Percentiles rank a stretch among this genome's conserved stretches.
These are phyloP conservation scores for Amanita muscaria DNA, from an alignment of 768 basidiomycete species.

Conservation along the genomic window DNA sequence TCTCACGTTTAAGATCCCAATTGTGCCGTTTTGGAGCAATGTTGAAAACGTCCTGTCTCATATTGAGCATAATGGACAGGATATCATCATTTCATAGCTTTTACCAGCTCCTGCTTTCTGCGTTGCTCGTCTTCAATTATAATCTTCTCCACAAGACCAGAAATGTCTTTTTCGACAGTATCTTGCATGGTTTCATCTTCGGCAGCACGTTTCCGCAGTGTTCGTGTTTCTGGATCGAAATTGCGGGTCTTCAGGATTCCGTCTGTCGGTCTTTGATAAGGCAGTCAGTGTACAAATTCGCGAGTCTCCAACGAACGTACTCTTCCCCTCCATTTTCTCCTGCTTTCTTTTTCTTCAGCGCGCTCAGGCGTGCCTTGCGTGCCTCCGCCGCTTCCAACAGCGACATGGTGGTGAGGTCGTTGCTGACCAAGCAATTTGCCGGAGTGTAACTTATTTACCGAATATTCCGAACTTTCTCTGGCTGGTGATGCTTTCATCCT, in stretches of 20 bases:
- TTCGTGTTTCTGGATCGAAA: constrained; percentile 85
- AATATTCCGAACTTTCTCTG: neutral
- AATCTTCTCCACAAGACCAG: constrained; percentile 78
- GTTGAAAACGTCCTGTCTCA: constrained; percentile 78
- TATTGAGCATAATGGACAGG: constrained; percentile 1
- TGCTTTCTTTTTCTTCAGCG: constrained; percentile 65
- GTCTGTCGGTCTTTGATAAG: neutral
- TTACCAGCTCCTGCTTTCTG: constrained; percentile 79
- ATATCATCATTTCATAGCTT: constrained; percentile 16
- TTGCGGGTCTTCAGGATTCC: constrained; percentile 60
- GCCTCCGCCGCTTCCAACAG: constrained; percentile 73
- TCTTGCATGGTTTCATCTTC: constrained; percentile 58
- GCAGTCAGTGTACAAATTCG: neutral
- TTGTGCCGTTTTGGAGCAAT: constrained; percentile 96
- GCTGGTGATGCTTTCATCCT: constrained; percentile 20
- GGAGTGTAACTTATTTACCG: neutral
- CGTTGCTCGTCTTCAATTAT: constrained; percentile 81
- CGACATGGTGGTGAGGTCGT: constrained; percentile 28
- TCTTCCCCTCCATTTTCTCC: constrained; percentile 38
- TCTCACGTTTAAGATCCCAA: constrained; percentile 92
- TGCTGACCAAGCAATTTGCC: constrained; percentile 24
- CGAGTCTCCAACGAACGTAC: constrained; percentile 25
- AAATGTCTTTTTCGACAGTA: constrained; percentile 81
- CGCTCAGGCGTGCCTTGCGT: constrained; percentile 72
- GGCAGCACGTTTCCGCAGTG: constrained; percentile 54